Evolutionary conservation across 176 grass and related monocot genomes (phyloP).

Genomic region (Musa acuminata): DNA sequence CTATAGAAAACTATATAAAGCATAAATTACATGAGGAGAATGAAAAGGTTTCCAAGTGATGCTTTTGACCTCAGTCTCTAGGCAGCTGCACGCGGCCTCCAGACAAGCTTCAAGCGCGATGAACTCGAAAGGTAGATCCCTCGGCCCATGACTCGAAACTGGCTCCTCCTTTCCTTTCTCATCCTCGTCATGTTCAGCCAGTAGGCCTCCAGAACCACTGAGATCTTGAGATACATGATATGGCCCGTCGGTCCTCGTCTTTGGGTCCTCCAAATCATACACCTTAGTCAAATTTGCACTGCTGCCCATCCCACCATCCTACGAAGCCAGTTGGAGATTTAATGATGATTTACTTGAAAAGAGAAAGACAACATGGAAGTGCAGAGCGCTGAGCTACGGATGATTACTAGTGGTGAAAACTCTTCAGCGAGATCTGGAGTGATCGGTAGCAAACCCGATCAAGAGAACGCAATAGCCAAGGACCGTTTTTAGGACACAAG

Average conservation of each 20-base stretch:
- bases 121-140: conserved; percentile 54
- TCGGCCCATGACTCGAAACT: not conserved
- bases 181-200: not conserved
- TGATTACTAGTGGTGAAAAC: too few species aligned
- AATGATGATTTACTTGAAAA: not conserved
- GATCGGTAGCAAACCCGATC: too few species aligned
- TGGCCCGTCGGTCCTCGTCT: not conserved
- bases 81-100: conserved; percentile 43
- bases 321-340: not conserved
- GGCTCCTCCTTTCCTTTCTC: conserved; percentile 17
- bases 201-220: not conserved
- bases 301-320: conserved; percentile 6
- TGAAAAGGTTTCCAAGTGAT: not conserved
- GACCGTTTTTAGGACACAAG: not conserved
- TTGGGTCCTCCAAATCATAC: not conserved
- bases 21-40: not conserved
- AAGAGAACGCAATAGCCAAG: not conserved
- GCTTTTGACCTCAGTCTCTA: conserved; percentile 39
- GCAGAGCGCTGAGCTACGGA: not conserved
- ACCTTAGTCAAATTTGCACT: not conserved
- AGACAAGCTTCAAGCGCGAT: conserved; percentile 63
- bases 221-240: not conserved
- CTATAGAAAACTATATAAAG: not conserved
- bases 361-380: not conserved
- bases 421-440: too few species aligned